Percentiles rank a stretch among this genome's conserved stretches.
phyloP scores from a whole-genome alignment of 2,329 filamentous ascomycete genomes.

The Penicillium psychrosexuale region DNA sequence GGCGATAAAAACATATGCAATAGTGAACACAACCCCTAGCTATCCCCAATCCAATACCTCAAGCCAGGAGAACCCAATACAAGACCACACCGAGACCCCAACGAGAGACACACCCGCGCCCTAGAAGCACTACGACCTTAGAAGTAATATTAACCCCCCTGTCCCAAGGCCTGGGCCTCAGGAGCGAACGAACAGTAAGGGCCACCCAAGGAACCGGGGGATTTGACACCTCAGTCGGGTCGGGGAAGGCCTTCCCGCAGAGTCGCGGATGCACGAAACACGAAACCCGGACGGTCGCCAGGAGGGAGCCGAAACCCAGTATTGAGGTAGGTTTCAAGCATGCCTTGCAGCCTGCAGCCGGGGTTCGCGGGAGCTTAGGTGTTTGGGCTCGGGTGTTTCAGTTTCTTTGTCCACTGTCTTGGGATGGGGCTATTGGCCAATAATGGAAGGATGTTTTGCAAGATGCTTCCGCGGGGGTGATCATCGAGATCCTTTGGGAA shows the following conservation, averaged over 20 bases:
- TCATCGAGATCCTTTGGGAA: background rate
- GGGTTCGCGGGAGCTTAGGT: constrained; percentile 5
- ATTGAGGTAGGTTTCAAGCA: constrained; percentile 24
- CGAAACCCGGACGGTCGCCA: constrained; percentile 9
- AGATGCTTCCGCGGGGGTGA: background rate
- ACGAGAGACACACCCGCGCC: background rate
- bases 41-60: background rate
- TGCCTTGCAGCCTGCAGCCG: constrained; percentile 24
- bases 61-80: constrained; percentile 5
- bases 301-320: constrained; percentile 12
- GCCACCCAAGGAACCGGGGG: constrained; percentile 9
- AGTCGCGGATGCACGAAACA: constrained; percentile 13
- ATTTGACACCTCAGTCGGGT: constrained; percentile 9
- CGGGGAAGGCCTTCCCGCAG: constrained; percentile 11
- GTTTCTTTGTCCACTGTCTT: constrained; percentile 3
- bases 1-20: background rate
- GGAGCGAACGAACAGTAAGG: constrained; percentile 1
- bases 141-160: background rate
- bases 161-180: background rate
- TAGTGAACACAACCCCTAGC: background rate
- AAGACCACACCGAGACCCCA: background rate
- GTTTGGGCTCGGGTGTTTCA: constrained; percentile 14
- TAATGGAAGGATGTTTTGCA: background rate
- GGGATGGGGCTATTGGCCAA: constrained; percentile 9
- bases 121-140: background rate